A percentile compares a stretch with the other conserved stretches of the same genome.
Evolutionary conservation across 2,329 filamentous ascomycete genomes (phyloP).

Genomic region (Amesomyces nigricolor): DNA sequence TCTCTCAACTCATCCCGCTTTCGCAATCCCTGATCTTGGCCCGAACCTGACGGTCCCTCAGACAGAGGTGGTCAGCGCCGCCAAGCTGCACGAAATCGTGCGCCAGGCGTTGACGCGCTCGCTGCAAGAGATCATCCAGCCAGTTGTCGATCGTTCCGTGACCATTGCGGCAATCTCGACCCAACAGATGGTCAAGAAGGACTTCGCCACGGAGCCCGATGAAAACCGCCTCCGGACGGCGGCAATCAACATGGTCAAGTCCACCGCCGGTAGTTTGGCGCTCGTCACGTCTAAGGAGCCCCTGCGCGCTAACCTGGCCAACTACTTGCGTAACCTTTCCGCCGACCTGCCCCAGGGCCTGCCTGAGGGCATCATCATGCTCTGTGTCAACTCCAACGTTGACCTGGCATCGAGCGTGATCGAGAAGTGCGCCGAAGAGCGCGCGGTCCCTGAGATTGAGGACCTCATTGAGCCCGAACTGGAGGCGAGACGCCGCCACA

Average conservation of each 20-base stretch:
- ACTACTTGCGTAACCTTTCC: constrained; percentile 77
- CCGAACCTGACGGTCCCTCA: constrained; percentile 73
- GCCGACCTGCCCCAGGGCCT: constrained; percentile 70
- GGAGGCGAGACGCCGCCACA: constrained; percentile 70
- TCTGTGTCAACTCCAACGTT: constrained; percentile 98
- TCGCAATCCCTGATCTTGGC: constrained; percentile 77
- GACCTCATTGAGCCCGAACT: constrained; percentile 81
- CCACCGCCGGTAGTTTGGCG: constrained; percentile 86
- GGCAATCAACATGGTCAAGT: constrained; percentile 90
- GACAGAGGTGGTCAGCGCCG: constrained; percentile 68
- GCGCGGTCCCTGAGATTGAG: constrained; percentile 90
- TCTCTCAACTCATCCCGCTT: constrained; percentile 71
- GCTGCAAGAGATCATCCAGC: constrained; percentile 92
- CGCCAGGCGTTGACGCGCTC: constrained; percentile 81
- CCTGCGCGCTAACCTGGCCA: constrained; percentile 90
- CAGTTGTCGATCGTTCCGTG: constrained; percentile 93
- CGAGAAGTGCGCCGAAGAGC: constrained; percentile 90
- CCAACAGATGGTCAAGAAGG: constrained; percentile 89
- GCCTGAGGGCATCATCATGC: constrained; percentile 90
- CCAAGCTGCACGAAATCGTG: constrained; percentile 69
- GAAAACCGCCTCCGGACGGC: constrained; percentile 80
- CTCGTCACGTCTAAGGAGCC: constrained; percentile 98
- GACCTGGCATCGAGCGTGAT: constrained; percentile 91
- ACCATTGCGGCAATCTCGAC: constrained; percentile 97
- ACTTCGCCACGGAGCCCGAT: constrained; percentile 89